Percentiles rank a stretch among this genome's conserved stretches.
Evolutionary conservation across 768 basidiomycete genomes (phyloP).

Genomic region (Rhodotorula babjevae): DNA sequence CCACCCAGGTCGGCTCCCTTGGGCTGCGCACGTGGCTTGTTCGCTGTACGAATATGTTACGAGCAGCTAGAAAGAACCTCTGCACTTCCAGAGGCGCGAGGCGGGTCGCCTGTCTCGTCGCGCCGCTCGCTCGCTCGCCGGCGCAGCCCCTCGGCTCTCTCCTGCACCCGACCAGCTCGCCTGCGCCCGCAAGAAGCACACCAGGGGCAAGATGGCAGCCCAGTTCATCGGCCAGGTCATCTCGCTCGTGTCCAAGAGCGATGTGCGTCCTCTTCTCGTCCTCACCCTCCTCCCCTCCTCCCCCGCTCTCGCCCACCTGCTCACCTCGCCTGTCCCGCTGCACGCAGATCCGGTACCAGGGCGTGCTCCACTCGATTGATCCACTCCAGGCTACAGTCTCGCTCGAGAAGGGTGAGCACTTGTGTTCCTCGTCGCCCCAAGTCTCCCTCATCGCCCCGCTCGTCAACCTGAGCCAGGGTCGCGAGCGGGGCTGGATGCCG

Average conservation of each 20-base stretch:
- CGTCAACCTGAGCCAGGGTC: too few relatives aligned
- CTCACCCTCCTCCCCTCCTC: not conserved
- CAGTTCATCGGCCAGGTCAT: constrained; percentile 35
- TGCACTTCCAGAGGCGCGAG: too few relatives aligned
- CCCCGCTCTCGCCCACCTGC: not conserved
- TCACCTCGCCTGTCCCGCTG: not conserved
- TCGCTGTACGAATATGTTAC: too few relatives aligned
- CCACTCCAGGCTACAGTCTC: constrained; percentile 41
- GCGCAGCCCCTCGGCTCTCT: too few relatives aligned
- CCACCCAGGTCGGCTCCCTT: too few relatives aligned
- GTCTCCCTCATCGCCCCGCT: too few relatives aligned
- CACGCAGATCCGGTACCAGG: constrained; percentile 37
- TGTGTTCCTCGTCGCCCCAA: not conserved
- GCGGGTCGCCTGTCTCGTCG: too few relatives aligned
- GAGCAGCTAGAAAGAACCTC: too few relatives aligned
- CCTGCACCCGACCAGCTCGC: too few relatives aligned
- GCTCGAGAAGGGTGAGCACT: constrained; percentile 36
- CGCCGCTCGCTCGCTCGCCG: too few relatives aligned
- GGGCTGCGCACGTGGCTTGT: too few relatives aligned
- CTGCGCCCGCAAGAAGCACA: too few relatives aligned
- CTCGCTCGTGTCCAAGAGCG: constrained; percentile 26
- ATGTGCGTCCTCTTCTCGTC: constrained; percentile 6
- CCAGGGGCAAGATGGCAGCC: constrained; percentile 13
- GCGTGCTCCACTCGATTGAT: constrained; percentile 40
- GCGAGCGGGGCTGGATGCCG: not conserved